These are phyloP conservation scores for Geoglossum cookeanum DNA, from an alignment of 2,329 filamentous ascomycete species.

Conservation along the genomic window DNA sequence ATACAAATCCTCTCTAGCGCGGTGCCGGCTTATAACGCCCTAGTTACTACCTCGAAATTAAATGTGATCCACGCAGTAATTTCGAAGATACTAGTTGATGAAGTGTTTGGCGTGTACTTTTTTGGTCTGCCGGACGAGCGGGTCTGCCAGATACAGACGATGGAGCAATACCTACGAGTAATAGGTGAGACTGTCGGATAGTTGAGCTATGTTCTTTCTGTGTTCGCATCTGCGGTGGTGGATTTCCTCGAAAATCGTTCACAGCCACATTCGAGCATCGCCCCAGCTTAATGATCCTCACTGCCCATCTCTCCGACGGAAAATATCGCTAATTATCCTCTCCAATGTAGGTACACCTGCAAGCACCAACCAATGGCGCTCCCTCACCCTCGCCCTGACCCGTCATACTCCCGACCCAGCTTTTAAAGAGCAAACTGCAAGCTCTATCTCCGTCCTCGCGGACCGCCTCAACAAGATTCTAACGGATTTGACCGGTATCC, in stretches of 20 bases:
- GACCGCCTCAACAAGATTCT: conserved; percentile 31
- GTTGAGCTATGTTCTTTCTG: too few species aligned
- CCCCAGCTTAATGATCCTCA: too few species aligned
- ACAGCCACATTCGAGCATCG: too few species aligned
- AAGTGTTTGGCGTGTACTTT: conserved; percentile 43
- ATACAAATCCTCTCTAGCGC: conserved; percentile 19
- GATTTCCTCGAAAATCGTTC: too few species aligned
- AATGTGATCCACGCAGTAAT: conserved; percentile 44
- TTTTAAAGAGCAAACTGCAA: conserved; percentile 23
- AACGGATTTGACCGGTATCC: conserved; percentile 17
- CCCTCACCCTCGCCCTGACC: conserved; percentile 40
- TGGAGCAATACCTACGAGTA: conserved; percentile 27
- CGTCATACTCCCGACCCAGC: conserved; percentile 29
- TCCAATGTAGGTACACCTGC: conserved; percentile 26
- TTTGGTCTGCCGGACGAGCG: conserved; percentile 40
- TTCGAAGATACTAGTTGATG: conserved; percentile 38
- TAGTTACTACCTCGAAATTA: conserved; percentile 34
- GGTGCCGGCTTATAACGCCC: conserved; percentile 19
- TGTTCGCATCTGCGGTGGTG: too few species aligned
- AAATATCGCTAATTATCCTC: background rate
- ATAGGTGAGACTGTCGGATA: conserved; percentile 19
- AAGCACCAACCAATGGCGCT: conserved; percentile 46
- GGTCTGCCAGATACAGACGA: conserved; percentile 29
- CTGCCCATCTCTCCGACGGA: too few species aligned
- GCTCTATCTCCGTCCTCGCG: conserved; percentile 26